Conservation (phyloP, 2,329 filamentous ascomycete genomes). For the Aureobasidium sp. region DNA sequence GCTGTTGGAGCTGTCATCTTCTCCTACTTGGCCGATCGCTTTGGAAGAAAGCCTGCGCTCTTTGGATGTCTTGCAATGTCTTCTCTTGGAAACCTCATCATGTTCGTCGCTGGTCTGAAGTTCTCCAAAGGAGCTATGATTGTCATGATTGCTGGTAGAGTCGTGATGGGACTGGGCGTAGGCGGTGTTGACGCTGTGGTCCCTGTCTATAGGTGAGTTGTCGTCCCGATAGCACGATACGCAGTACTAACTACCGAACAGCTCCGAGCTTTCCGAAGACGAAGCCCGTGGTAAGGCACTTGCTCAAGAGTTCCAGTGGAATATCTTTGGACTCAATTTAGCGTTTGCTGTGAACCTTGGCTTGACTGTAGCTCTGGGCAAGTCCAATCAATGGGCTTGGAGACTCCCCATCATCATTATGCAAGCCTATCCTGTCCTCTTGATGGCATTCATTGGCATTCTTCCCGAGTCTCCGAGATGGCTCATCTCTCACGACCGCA, state of each 20-base stretch:
- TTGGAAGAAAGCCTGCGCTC: conserved; percentile 48
- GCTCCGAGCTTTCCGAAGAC: conserved; percentile 49
- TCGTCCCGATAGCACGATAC: neutral
- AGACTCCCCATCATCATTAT: conserved; percentile 52
- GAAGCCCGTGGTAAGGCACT: conserved; percentile 49
- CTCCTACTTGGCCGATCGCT: conserved; percentile 46
- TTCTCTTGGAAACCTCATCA: conserved; percentile 49
- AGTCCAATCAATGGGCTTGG: conserved; percentile 54
- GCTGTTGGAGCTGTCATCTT: conserved; percentile 49
- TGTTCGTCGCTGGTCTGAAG: conserved; percentile 50
- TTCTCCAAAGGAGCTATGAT: conserved; percentile 34
- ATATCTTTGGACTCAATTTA: conserved; percentile 55
- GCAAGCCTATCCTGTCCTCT: conserved; percentile 49
- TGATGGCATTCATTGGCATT: conserved; percentile 44
- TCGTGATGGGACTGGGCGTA: conserved; percentile 50
- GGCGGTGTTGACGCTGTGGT: conserved; percentile 55
- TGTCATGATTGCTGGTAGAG: conserved; percentile 43
- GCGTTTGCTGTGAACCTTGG: conserved; percentile 52
- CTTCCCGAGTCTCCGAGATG: conserved; percentile 53
- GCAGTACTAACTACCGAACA: neutral
- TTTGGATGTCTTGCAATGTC: conserved; percentile 48
- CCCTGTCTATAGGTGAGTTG: conserved; percentile 43
- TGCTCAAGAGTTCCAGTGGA: conserved; percentile 56
- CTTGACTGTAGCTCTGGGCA: conserved; percentile 46
- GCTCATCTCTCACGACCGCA: conserved; percentile 44